A percentile compares a stretch with the other conserved stretches of the same genome.
These are phyloP conservation scores for Malus fusca DNA, from an alignment of 306 rosid species.

Conservation along the genomic window DNA sequence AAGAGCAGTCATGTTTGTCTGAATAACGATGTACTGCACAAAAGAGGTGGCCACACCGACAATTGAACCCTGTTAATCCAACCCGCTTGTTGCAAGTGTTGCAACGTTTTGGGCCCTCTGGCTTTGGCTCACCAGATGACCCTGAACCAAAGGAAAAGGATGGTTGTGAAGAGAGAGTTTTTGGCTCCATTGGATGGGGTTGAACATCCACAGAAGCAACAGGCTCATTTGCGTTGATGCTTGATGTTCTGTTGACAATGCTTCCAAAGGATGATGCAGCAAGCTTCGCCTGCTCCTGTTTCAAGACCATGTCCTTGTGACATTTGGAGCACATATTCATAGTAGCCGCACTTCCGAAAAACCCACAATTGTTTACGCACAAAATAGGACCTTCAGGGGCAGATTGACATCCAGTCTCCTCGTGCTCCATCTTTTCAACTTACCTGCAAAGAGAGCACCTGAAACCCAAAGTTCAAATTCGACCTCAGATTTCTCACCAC, in stretches of 20 bases:
- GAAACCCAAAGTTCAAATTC: not conserved
- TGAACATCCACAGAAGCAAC: slow-evolving; percentile 32
- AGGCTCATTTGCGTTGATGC: slow-evolving; percentile 40
- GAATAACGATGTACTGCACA: slow-evolving; percentile 87
- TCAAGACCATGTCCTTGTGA: slow-evolving; percentile 76
- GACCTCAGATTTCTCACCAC: not conserved
- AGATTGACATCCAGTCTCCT: slow-evolving; percentile 89
- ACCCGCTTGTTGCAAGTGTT: slow-evolving; percentile 77
- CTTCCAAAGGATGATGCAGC: slow-evolving; percentile 81
- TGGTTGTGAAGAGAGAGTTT: slow-evolving; percentile 30
- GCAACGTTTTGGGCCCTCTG: slow-evolving; percentile 78
- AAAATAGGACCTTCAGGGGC: slow-evolving; percentile 83
- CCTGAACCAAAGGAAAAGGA: slow-evolving; percentile 26
- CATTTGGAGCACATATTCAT: slow-evolving; percentile 96
- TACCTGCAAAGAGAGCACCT: slow-evolving; percentile 33
- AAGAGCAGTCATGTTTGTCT: slow-evolving; percentile 75
- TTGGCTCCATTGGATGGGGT: slow-evolving; percentile 39
- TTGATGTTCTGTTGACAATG: slow-evolving; percentile 73
- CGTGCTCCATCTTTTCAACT: slow-evolving; percentile 71
- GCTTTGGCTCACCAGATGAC: slow-evolving; percentile 46
- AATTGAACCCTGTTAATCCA: slow-evolving; percentile 84
- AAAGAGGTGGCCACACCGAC: slow-evolving; percentile 72
- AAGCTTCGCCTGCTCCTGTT: slow-evolving; percentile 78
- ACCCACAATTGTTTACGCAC: slow-evolving; percentile 87
- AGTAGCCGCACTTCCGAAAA: slow-evolving; percentile 84